A percentile compares a stretch with the other conserved stretches of the same genome.
Conservation (phyloP, 805 yeast genomes). For the Starmerella scarabaei region DNA sequence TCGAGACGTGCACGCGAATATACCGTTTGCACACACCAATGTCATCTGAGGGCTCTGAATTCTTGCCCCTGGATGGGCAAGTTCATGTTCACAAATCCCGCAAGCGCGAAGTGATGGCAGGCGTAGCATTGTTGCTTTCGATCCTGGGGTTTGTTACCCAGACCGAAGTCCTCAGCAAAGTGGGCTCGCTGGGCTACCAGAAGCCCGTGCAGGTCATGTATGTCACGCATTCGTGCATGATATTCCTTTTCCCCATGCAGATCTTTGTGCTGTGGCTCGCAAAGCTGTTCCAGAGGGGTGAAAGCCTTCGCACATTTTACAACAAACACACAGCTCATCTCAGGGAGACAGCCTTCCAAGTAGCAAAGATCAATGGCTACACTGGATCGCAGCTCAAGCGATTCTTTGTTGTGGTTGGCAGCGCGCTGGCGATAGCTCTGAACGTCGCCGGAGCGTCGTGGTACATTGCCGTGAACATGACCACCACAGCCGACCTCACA, state of each 20-base stretch:
- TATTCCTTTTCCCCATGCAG: slow-evolving; percentile 60
- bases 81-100: slow-evolving; percentile 5
- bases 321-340: slow-evolving; percentile 14
- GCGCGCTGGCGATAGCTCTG: slow-evolving; percentile 41
- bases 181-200: slow-evolving; percentile 44
- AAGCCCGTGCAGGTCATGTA: slow-evolving; percentile 53
- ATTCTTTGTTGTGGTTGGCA: slow-evolving; percentile 35
- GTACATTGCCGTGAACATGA: slow-evolving; percentile 70
- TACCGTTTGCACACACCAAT: too few species aligned
- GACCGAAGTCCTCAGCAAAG: slow-evolving; percentile 65
- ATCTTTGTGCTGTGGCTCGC: slow-evolving; percentile 34
- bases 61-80: too few species aligned
- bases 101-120: slow-evolving; percentile 34
- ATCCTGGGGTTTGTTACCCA: slow-evolving; percentile 57
- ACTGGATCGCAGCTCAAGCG: slow-evolving; percentile 5
- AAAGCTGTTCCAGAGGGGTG: slow-evolving; percentile 4
- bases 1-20: too few species aligned
- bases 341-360: slow-evolving; percentile 14
- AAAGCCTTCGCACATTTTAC: slow-evolving; percentile 9
- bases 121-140: slow-evolving; percentile 36
- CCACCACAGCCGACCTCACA: slow-evolving; percentile 75
- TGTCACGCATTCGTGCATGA: slow-evolving; percentile 71
- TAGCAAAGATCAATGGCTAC: slow-evolving; percentile 12
- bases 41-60: too few species aligned
- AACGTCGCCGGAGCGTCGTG: slow-evolving; percentile 71